Conservation (phyloP, 805 yeast species). For the Cyberlindnera veronae region DNA sequence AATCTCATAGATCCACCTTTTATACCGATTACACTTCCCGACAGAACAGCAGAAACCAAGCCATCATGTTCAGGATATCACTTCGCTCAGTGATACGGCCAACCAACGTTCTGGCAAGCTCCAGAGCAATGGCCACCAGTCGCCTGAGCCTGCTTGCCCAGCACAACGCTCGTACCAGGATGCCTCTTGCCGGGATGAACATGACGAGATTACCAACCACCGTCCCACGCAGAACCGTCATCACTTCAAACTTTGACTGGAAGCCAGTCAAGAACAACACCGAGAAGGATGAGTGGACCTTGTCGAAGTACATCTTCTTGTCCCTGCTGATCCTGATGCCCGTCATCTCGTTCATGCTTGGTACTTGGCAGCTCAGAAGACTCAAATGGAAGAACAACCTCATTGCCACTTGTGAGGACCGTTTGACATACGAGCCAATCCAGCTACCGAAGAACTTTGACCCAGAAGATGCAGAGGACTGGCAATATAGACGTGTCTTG, state of each 20-base stretch:
- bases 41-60: too few relatives aligned
- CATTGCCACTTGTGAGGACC: constrained; percentile 78
- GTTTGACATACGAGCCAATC: constrained; percentile 68
- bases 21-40: too few relatives aligned
- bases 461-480: constrained; percentile 63
- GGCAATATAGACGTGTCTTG: constrained; percentile 79
- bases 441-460: constrained; percentile 66
- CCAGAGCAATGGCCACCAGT: not conserved
- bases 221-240: constrained; percentile 35
- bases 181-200: too few relatives aligned
- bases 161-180: too few relatives aligned
- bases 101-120: not conserved
- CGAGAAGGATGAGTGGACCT: constrained; percentile 29
- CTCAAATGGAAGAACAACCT: constrained; percentile 84
- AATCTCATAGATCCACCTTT: too few relatives aligned
- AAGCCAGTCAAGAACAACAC: constrained; percentile 64
- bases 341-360: constrained; percentile 75
- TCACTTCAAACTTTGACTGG: constrained; percentile 81
- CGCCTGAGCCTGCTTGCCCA: too few relatives aligned
- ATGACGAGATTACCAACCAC: too few relatives aligned
- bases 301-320: constrained; percentile 32
- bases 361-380: constrained; percentile 90
- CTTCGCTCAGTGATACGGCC: not conserved
- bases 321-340: constrained; percentile 68
- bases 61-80: constrained; percentile 1